phyloP scores from a whole-genome alignment of 768 basidiomycete genomes.

The Leccinum subtestaceum region DNA sequence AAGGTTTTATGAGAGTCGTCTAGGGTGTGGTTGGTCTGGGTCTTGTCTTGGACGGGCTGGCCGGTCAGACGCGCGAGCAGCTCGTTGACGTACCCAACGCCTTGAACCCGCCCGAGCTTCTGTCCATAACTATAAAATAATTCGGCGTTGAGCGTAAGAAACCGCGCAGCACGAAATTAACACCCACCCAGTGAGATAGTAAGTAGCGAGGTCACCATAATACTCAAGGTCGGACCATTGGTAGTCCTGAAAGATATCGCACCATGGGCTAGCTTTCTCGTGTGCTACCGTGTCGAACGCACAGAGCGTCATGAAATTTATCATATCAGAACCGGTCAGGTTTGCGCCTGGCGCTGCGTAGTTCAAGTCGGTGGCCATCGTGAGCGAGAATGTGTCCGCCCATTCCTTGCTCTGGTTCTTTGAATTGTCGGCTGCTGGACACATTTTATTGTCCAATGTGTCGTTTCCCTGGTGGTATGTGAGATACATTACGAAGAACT shows the following conservation, averaged over 20 bases:
- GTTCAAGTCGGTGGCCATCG: conserved; percentile 58
- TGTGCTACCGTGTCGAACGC: conserved; percentile 65
- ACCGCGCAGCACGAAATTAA: background rate
- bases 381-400: conserved; percentile 49
- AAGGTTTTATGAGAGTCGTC: background rate
- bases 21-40: conserved; percentile 59
- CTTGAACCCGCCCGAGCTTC: conserved; percentile 65
- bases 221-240: conserved; percentile 71
- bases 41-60: conserved; percentile 59
- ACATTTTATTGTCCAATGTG: conserved; percentile 65
- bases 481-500: background rate
- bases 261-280: conserved; percentile 57
- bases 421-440: conserved; percentile 49
- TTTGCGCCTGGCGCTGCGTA: conserved; percentile 58
- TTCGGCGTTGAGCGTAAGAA: background rate
- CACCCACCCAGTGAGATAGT: conserved; percentile 60
- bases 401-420: conserved; percentile 45
- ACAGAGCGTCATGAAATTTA: conserved; percentile 65
- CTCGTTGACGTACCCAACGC: conserved; percentile 85
- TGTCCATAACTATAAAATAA: conserved; percentile 56
- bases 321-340: conserved; percentile 50
- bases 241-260: conserved; percentile 53
- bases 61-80: conserved; percentile 25
- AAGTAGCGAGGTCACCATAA: conserved; percentile 66
- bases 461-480: conserved; percentile 44